Evolutionary conservation across 164 flowering plant genomes (phyloP), one percentile per base, ranked within the genome.

Genomic region (Umbilicus rupestris): DNA sequence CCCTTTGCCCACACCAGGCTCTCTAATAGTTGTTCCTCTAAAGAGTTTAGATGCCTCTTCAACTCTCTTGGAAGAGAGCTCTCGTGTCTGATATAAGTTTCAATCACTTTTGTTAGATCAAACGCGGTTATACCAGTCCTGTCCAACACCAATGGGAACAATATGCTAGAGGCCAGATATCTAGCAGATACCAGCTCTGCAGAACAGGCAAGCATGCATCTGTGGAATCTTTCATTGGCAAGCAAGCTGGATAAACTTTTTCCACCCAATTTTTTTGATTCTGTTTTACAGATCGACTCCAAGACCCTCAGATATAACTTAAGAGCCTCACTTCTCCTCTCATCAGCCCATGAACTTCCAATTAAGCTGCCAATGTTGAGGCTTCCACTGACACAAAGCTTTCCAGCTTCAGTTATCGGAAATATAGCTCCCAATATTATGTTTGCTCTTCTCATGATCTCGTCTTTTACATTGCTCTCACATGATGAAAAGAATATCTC

Each of bases 1-100:
- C 97, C 96, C 68, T 87, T 95, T 73, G 87, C 97, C 99, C 99
- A 95, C n/a, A 87, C 99, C 96, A 92, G 83, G 76, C 95, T 87
- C 80, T 95, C 99, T 77, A 95, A 78, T 5, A 95, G 81, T 65
- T 87, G 77, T 74, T 95, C 99, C 75, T 95, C 99, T 76, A 95
- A 70, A 35, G 97, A 86, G 79, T 95, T 92, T 46, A 95, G 74
- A 76, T 95, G 96, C 33, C 97, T 79, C 70, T 87, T 86, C 74
- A 92, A 78, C 79, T 95, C 98, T 73, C 99, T 83, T 1, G 99
- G 99, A 67, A 95, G 92, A 58, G 87, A 84, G 55, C 84, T 92
- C 73, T 95, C 99, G 71, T 95, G 96, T 70, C 99, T 82, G 59
- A 95, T 86, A 76, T 90, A 95, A 74, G 94, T 90, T 75, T 95